Percentiles rank a stretch among this genome's conserved stretches.
phyloP scores from a whole-genome alignment of 257 asterid genomes.

The Salvia splendens region DNA sequence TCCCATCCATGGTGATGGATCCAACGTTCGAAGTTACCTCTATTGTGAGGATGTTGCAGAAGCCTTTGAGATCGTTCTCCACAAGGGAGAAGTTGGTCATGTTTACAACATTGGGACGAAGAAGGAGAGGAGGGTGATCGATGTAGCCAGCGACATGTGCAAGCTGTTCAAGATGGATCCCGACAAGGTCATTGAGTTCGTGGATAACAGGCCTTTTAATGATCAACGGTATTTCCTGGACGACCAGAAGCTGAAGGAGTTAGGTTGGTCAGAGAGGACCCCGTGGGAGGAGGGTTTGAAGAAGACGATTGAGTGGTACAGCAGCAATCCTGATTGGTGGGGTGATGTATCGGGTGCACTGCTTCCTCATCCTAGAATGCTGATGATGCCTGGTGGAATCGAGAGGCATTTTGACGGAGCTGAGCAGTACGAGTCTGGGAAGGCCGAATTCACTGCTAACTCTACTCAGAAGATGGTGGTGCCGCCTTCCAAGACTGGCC shows the following conservation, averaged over 20 bases:
- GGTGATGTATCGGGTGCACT: slow-evolving; percentile 67
- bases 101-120: too few relatives aligned
- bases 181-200: slow-evolving; percentile 69
- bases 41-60: slow-evolving; percentile 98
- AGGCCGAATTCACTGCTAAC: slow-evolving; percentile 49
- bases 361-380: slow-evolving; percentile 98
- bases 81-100: too few relatives aligned
- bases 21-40: slow-evolving; percentile 90
- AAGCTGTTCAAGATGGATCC: slow-evolving; percentile 78
- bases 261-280: slow-evolving; percentile 92
- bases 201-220: slow-evolving; percentile 92
- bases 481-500: slow-evolving; percentile 48
- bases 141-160: slow-evolving; percentile 87
- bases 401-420: slow-evolving; percentile 70
- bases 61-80: slow-evolving; percentile 42
- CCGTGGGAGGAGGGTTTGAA: slow-evolving; percentile 88
- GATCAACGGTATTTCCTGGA: slow-evolving; percentile 97
- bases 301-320: slow-evolving; percentile 92
- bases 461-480: slow-evolving; percentile 52
- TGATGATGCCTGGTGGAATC: slow-evolving; percentile 87
- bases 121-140: slow-evolving; percentile 56
- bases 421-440: slow-evolving; percentile 61
- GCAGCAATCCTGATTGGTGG: slow-evolving; percentile 69
- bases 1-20: slow-evolving; percentile 97
- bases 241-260: slow-evolving; percentile 75